Base-by-base conservation (phyloP, 2,329 filamentous ascomycete species). In the Elsinoe fawcettii region DNA sequence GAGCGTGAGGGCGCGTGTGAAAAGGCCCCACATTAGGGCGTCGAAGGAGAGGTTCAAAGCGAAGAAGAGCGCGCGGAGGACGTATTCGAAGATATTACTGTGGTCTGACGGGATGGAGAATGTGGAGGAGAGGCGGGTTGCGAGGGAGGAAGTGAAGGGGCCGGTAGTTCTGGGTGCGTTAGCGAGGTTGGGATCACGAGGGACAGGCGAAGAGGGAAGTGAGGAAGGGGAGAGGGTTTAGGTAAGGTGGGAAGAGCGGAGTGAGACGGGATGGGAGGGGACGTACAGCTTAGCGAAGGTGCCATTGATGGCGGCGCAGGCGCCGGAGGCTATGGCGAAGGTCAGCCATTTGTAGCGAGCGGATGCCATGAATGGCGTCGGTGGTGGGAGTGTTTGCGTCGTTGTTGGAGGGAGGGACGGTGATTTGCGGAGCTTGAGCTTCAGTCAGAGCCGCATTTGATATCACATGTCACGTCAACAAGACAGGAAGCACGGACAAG, bases 1-100 rank as follows among this genome's bases (percentile, higher is more conserved):
- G 16, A 81, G 79, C 0, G 87, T 83, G n/a, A 92, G 80, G 55
- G 88, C 88, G 51, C 82, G 80, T 5, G 88, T 92, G 74, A 91
- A 92, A 49, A 92, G 79, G 0, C 85, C 83, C 88, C 88, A 92
- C 88, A 92, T 92, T 71, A 89, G 76, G 55, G 81, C 86, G 66
- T 90, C 90, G 71, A 90, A 90, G 54, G 80, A 70, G 44, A 90
- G 76, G 65, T 90, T 92, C 11, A 91, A 77, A 0, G 75, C 79
- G 66, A 92, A 91, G 76, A 91, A 91, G 41, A 80, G 79, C 39
- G 71, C 78, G 64, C 80, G 71, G 22, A 82, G 72, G 8, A 73
- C 64, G 55, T 72, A 70, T 59, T 82, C 80, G 22, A 81, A 70
- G 14, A 75, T 64, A 18, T 74, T 14, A 14, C 37, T 36, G 39